A percentile compares a stretch with the other conserved stretches of the same genome.
These are phyloP conservation scores for Nemania sp. DNA, from an alignment of 2,329 filamentous ascomycete species.

Conservation along the genomic window DNA sequence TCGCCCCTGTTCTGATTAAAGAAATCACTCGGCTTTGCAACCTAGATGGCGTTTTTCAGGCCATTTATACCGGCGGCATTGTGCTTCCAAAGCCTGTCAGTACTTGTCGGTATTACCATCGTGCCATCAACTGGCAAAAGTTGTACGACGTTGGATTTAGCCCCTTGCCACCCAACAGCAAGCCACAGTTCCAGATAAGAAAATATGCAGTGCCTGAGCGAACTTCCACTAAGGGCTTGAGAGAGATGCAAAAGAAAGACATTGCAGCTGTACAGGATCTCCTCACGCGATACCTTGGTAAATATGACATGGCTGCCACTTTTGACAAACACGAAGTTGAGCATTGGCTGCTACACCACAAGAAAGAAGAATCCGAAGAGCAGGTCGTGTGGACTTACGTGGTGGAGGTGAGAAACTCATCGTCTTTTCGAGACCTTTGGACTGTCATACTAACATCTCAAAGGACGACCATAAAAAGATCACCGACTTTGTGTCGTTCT, in stretches of 20 bases:
- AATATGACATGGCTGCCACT: conserved; percentile 82
- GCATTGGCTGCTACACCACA: conserved; percentile 83
- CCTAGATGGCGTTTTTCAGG: conserved; percentile 84
- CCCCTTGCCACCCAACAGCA: conserved; percentile 79
- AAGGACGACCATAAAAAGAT: conserved; percentile 72
- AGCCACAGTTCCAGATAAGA: conserved; percentile 80
- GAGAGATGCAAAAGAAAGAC: conserved; percentile 79
- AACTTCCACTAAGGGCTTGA: conserved; percentile 73
- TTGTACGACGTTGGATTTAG: conserved; percentile 94
- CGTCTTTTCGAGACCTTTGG: neutral
- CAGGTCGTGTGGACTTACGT: conserved; percentile 95
- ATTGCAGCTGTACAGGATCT: conserved; percentile 74
- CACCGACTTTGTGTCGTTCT: conserved; percentile 97
- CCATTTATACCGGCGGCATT: conserved; percentile 91
- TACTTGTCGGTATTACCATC: conserved; percentile 94
- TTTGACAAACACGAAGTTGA: conserved; percentile 80
- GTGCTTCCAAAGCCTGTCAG: conserved; percentile 89
- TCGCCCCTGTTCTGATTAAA: conserved; percentile 94
- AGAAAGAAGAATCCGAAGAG: conserved; percentile 61
- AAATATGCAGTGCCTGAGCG: conserved; percentile 81
- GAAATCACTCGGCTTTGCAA: conserved; percentile 95
- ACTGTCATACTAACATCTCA: conserved; percentile 26
- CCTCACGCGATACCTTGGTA: conserved; percentile 74
- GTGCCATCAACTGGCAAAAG: conserved; percentile 93
- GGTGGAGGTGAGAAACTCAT: conserved; percentile 63